Conservation (phyloP, 371 early-diverging fungal genomes). For the Syncephalis plumigaleata region DNA sequence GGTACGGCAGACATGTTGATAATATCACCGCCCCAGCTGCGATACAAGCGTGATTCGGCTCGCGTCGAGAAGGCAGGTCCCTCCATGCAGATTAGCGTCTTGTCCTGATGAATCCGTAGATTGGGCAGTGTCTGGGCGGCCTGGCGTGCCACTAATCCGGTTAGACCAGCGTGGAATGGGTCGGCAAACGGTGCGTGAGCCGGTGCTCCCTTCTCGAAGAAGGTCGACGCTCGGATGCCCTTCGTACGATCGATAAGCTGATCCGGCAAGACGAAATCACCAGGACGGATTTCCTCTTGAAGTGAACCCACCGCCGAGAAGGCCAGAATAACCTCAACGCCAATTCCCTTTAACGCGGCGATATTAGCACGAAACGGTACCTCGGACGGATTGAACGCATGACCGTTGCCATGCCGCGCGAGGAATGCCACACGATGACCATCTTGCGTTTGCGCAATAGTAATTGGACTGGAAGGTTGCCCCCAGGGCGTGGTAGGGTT, state of each 20-base stretch:
- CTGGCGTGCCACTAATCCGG: conserved; percentile 3
- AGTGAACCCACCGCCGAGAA: conserved; percentile 90
- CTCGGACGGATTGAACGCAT: conserved; percentile 66
- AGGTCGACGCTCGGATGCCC: conserved; percentile 67
- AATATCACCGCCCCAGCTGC: conserved; percentile 78
- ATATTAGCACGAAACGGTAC: conserved; percentile 93
- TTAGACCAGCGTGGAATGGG: conserved; percentile 56
- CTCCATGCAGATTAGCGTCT: conserved; percentile 92
- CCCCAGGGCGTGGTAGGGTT: conserved; percentile 92
- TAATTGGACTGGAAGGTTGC: conserved; percentile 54
- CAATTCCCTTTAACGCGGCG: conserved; percentile 86
- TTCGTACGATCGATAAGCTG: conserved; percentile 95
- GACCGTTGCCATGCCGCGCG: conserved; percentile 89
- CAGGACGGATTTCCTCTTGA: conserved; percentile 80
- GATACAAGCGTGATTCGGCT: conserved; percentile 92
- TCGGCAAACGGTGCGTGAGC: conserved; percentile 89
- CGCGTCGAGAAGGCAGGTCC: conserved; percentile 94
- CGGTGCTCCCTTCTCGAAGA: conserved; percentile 81
- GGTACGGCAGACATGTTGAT: conserved; percentile 96
- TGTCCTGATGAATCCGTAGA: conserved; percentile 45
- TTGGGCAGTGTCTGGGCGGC: conserved; percentile 3
- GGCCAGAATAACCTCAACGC: conserved; percentile 83
- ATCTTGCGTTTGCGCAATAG: conserved; percentile 40
- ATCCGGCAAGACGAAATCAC: conserved; percentile 84
- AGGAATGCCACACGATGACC: conserved; percentile 87